phyloP scores from a whole-genome alignment of 805 yeast genomes.

The Metschnikowia reukaufii region DNA sequence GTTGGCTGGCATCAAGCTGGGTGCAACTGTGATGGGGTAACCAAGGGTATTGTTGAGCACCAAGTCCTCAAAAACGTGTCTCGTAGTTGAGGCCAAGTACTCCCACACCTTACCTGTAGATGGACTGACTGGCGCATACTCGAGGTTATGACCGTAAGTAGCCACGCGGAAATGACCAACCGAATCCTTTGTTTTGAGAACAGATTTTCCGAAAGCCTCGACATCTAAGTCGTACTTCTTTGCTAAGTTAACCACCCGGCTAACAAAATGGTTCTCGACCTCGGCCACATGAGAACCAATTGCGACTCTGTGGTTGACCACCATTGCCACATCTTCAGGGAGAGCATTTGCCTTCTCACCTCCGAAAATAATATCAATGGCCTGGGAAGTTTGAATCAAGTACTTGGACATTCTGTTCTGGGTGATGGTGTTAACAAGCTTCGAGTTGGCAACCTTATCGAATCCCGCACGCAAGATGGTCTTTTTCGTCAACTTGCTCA shows the following conservation, averaged over 20 bases:
- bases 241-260: conserved; percentile 29
- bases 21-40: conserved; percentile 47
- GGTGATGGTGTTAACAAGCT: conserved; percentile 22
- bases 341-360: conserved; percentile 43
- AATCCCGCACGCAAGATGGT: conserved; percentile 37
- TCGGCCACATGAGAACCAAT: conserved; percentile 30
- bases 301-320: conserved; percentile 38
- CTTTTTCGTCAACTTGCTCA: conserved; percentile 25
- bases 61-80: conserved; percentile 48
- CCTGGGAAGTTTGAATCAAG: conserved; percentile 34
- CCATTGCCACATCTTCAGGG: conserved; percentile 32
- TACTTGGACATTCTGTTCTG: conserved; percentile 26
- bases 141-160: conserved; percentile 9
- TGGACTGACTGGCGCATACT: conserved; percentile 19
- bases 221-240: conserved; percentile 15
- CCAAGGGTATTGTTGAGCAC: conserved; percentile 31
- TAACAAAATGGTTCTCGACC: conserved; percentile 24
- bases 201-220: conserved; percentile 16
- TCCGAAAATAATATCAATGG: conserved; percentile 34
- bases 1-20: conserved; percentile 64
- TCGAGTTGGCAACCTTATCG: conserved; percentile 35
- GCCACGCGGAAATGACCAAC: conserved; percentile 9
- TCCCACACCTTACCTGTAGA: conserved; percentile 39
- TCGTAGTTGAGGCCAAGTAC: conserved; percentile 42
- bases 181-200: conserved; percentile 1